phyloP scores from a whole-genome alignment of 768 basidiomycete species.

The Termitomyces sp. region DNA sequence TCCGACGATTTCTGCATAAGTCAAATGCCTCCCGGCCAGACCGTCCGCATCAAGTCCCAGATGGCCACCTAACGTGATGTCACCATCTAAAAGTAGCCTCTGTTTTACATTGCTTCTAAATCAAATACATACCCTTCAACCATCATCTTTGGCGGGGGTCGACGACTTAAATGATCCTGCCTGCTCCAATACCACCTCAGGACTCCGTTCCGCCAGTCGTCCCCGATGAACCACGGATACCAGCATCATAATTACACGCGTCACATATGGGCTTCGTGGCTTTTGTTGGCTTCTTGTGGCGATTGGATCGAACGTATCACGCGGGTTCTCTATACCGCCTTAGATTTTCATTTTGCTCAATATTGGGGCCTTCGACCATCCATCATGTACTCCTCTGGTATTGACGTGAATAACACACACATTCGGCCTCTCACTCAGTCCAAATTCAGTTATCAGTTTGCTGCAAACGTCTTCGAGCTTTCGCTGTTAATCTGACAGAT shows the following conservation, averaged over 20 bases:
- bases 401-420: background rate
- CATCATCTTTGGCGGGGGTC: background rate
- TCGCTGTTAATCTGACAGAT: background rate
- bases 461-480: background rate
- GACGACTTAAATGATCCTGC: background rate
- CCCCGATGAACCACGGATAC: background rate
- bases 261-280: background rate
- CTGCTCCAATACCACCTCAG: background rate
- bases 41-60: constrained; percentile 35
- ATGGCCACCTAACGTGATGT: constrained; percentile 43
- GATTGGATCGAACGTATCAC: background rate
- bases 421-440: background rate
- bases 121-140: background rate
- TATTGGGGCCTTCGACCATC: background rate
- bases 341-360: background rate
- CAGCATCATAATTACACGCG: background rate
- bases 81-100: background rate
- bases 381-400: too few species aligned
- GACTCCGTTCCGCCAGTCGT: background rate
- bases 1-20: constrained; percentile 47
- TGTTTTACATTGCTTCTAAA: background rate
- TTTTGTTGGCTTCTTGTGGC: background rate
- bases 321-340: background rate
- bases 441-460: background rate
- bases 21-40: constrained; percentile 44